Evolutionary conservation across 495 filamentous ascomycete species (phyloP).

Genomic region (Aspergillus biplanus): DNA sequence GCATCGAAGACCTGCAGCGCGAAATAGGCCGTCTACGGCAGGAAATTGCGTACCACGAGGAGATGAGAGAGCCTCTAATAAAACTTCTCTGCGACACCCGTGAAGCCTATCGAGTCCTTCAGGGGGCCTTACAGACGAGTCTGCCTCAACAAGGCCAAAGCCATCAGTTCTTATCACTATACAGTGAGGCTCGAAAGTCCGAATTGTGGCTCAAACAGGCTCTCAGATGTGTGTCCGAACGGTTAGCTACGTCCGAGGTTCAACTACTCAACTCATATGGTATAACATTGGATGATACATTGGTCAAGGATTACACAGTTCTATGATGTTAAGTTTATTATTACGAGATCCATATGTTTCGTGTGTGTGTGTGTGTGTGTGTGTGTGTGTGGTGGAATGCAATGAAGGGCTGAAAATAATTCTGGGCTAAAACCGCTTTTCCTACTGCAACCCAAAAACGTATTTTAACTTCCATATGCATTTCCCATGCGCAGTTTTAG

Average conservation of each 20-base stretch:
- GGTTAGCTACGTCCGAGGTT: neutral
- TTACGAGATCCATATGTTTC: too few relatives aligned
- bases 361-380: too few relatives aligned
- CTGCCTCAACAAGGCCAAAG: neutral
- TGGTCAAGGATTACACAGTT: conserved; percentile 9
- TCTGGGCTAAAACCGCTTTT: too few relatives aligned
- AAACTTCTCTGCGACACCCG: conserved; percentile 15
- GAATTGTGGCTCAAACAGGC: neutral
- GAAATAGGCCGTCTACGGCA: conserved; percentile 18
- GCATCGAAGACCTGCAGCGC: conserved; percentile 13
- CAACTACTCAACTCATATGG: conserved; percentile 5
- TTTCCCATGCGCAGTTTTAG: too few relatives aligned
- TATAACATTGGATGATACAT: conserved; percentile 10
- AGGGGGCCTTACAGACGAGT: conserved; percentile 9
- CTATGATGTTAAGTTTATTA: too few relatives aligned
- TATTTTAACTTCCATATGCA: too few relatives aligned
- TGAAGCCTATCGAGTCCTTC: conserved; percentile 18
- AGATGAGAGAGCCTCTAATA: conserved; percentile 15
- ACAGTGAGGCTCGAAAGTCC: neutral
- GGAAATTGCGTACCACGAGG: conserved; percentile 21
- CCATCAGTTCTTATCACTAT: neutral
- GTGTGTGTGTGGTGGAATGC: too few relatives aligned
- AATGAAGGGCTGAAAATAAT: too few relatives aligned
- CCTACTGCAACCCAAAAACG: too few relatives aligned
- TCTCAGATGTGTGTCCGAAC: neutral